Conservation (phyloP, 768 basidiomycete species). For the Asterophora parasitica region DNA sequence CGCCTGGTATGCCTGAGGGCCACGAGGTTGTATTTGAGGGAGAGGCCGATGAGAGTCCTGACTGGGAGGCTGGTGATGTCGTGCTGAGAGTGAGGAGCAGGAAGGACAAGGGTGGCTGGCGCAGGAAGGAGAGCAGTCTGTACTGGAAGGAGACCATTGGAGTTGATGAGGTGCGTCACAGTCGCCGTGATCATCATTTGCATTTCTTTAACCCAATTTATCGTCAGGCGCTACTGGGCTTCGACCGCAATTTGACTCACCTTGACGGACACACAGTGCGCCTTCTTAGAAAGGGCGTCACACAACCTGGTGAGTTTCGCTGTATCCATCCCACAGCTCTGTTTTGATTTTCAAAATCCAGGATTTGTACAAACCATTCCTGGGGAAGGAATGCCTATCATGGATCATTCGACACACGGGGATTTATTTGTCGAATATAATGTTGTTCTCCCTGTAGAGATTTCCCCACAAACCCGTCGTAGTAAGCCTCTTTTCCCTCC, state of each 20-base stretch:
- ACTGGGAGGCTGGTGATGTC: conserved; percentile 95
- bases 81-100: conserved; percentile 78
- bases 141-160: conserved; percentile 93
- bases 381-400: conserved; percentile 87
- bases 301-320: conserved; percentile 72
- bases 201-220: neutral
- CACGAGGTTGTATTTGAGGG: conserved; percentile 92
- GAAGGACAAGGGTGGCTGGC: conserved; percentile 76
- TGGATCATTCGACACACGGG: conserved; percentile 57
- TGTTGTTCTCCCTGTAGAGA: conserved; percentile 77
- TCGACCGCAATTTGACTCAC: conserved; percentile 86
- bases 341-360: conserved; percentile 21
- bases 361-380: conserved; percentile 82
- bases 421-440: conserved; percentile 92
- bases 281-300: conserved; percentile 71
- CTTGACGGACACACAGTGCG: conserved; percentile 81
- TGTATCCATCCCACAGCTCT: neutral
- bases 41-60: conserved; percentile 94
- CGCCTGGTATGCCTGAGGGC: conserved; percentile 87
- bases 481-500: conserved; percentile 51
- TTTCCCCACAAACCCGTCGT: conserved; percentile 61
- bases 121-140: conserved; percentile 84
- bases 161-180: conserved; percentile 72
- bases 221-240: conserved; percentile 88
- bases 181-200: neutral